A percentile compares a stretch with the other conserved stretches of the same genome.
Evolutionary conservation across 257 asterid genomes (phyloP).

Genomic region (Leonotis leonurus): DNA sequence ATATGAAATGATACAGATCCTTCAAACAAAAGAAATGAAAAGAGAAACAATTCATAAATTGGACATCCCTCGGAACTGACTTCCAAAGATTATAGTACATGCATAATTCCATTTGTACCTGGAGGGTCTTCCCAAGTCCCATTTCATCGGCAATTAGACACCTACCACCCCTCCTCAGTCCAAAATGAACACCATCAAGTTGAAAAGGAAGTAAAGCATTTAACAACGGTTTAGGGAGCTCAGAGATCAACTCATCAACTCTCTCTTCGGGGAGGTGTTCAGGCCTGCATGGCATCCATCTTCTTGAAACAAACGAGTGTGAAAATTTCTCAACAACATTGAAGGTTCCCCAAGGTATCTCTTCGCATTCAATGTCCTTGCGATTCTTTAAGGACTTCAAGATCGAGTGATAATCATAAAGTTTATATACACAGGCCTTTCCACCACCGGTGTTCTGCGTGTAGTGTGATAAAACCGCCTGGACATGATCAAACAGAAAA

Average conservation of each 20-base stretch:
- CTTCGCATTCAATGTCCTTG: conserved; percentile 59
- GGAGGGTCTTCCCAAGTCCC: conserved; percentile 97
- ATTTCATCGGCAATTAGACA: conserved; percentile 97
- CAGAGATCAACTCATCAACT: conserved; percentile 63
- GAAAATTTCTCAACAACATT: conserved; percentile 73
- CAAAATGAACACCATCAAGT: conserved; percentile 86
- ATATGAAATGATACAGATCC: background rate
- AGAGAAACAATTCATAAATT: background rate
- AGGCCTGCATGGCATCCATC: conserved; percentile 88
- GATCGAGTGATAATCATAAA: conserved; percentile 57
- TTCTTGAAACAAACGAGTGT: conserved; percentile 41
- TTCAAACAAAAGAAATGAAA: background rate
- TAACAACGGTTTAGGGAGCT: conserved; percentile 55
- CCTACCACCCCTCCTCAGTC: conserved; percentile 85
- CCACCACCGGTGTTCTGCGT: conserved; percentile 79
- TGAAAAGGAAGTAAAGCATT: conserved; percentile 75
- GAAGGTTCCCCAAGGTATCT: conserved; percentile 87
- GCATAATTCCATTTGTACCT: conserved; percentile 36
- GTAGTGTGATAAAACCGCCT: conserved; percentile 66
- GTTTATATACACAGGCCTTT: conserved; percentile 57
- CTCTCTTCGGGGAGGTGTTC: conserved; percentile 78
- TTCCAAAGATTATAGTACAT: background rate
- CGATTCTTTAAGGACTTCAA: conserved; percentile 59
- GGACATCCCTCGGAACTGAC: background rate
- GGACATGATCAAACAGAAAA: conserved; percentile 15